Evolutionary conservation across 1,139 yeast genomes (phyloP), one percentile per base, ranked within the genome.

Genomic region (Blastobotrys proliferans): DNA sequence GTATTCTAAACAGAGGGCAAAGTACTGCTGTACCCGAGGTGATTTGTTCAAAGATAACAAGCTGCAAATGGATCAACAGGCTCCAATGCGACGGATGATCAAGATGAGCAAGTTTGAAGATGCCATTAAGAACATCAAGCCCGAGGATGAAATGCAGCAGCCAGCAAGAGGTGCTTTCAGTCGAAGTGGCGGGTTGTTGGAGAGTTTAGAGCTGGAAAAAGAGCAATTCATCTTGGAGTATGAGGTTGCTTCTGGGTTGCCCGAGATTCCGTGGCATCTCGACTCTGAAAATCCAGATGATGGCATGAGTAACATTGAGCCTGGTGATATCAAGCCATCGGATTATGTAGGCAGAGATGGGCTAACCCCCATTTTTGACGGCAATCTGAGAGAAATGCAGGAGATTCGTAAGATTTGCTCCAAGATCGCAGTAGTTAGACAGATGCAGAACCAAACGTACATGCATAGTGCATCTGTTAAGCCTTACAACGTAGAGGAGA

Each of bases 381-480:
- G 74, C 14, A 92, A 88, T 54, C 81, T 94, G 40, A 67, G 72
- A 3, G 77, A 83, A 53, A 86, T 92, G 72, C 97, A 90, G 65
- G 88, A 86, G 54, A 85, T 94, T 28, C 71, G 98, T 44, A 83
- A 81, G 56, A 73, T 86, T 3, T 90, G 97, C 61, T 85, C 87
- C 66, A 90, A 90, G 61, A 86, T 94, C 24, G 82, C 94, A 2
- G 69, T 90, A 41, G 84, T 94, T 48, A 73, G 96, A 48, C 95
- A 86, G 62, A 82, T 92, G 87, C 95, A 92, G 58, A 90, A 88
- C 21, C 86, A 81, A 49, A 83, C 79, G 49, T 79, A 79, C 64
- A 72, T 84, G 45, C 94, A 84, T 60, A 82, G 81, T 46, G 74
- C 87, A 0, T 88, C 82, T 54, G 71, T 81, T 72, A 77, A 76